Percentiles rank a stretch among this genome's conserved stretches.
Conservation (phyloP, 306 rosid genomes). For the Sechiopsis laciniata region DNA sequence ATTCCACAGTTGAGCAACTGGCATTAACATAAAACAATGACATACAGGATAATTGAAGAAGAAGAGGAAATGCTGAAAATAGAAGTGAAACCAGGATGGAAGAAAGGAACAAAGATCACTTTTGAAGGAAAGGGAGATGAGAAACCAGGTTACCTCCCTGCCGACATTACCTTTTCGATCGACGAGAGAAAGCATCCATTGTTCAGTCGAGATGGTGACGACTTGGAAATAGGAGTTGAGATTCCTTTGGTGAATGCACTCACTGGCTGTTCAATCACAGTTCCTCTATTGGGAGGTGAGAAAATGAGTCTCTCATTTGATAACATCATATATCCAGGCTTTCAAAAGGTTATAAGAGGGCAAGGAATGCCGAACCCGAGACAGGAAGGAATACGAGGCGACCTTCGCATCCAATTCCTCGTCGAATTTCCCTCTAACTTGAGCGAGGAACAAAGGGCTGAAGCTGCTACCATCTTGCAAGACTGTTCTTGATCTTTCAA, state of each 20-base stretch:
- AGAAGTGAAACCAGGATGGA: constrained; percentile 84
- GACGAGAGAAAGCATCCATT: constrained; percentile 63
- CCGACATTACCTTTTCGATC: constrained; percentile 60
- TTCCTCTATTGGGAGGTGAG: constrained; percentile 75
- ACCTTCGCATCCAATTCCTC: constrained; percentile 59
- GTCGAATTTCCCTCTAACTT: constrained; percentile 51
- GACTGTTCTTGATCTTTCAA: constrained; percentile 33
- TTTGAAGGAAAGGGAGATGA: constrained; percentile 87
- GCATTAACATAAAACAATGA: not conserved
- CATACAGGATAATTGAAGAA: constrained; percentile 50
- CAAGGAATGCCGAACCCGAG: constrained; percentile 72
- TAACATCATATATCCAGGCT: constrained; percentile 55
- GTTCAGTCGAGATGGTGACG: constrained; percentile 52
- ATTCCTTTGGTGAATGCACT: constrained; percentile 68
- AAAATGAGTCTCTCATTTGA: constrained; percentile 52
- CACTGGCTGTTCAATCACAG: constrained; percentile 63
- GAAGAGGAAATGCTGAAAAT: constrained; percentile 61
- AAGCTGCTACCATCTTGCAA: constrained; percentile 50
- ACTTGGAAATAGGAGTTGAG: constrained; percentile 62
- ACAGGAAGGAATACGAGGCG: constrained; percentile 50
- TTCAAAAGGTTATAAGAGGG: constrained; percentile 53
- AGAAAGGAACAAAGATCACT: constrained; percentile 69
- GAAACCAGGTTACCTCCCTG: constrained; percentile 86
- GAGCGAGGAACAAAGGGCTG: constrained; percentile 49
- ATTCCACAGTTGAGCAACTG: not conserved